Percentiles rank a stretch among this genome's conserved stretches.
phyloP scores from a whole-genome alignment of 2,329 filamentous ascomycete species.

The Talaromyces marneffei region DNA sequence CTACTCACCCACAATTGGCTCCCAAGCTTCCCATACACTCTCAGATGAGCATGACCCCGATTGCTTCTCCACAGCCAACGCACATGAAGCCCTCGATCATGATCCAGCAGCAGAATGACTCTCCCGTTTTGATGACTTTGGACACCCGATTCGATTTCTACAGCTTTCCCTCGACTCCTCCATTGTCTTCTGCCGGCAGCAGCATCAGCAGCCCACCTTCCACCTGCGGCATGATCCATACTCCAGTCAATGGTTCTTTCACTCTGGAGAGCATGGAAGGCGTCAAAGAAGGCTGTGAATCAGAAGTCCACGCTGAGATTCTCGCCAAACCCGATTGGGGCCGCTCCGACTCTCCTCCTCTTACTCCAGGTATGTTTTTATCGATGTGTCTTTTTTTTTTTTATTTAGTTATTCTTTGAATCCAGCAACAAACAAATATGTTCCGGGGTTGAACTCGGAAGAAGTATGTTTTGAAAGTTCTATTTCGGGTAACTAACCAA shows the following conservation, averaged over 20 bases:
- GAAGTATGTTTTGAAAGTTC: slow-evolving; percentile 9
- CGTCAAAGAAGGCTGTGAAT: slow-evolving; percentile 65
- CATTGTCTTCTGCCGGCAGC: slow-evolving; percentile 79
- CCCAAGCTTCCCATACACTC: slow-evolving; percentile 12
- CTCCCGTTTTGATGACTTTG: slow-evolving; percentile 54
- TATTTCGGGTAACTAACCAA: slow-evolving; percentile 20
- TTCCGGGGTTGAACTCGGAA: neutral
- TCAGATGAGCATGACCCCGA: slow-evolving; percentile 53
- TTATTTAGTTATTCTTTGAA: slow-evolving; percentile 6
- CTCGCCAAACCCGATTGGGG: slow-evolving; percentile 71
- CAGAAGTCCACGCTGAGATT: slow-evolving; percentile 64
- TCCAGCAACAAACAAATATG: neutral
- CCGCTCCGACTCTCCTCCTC: slow-evolving; percentile 70
- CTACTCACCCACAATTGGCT: slow-evolving; percentile 8
- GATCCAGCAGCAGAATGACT: slow-evolving; percentile 55
- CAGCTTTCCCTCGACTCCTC: slow-evolving; percentile 79
- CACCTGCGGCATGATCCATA: slow-evolving; percentile 68
- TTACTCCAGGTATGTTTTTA: slow-evolving; percentile 78
- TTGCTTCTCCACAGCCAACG: slow-evolving; percentile 67
- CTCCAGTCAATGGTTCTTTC: slow-evolving; percentile 76
- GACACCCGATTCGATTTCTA: slow-evolving; percentile 68
- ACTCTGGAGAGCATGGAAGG: slow-evolving; percentile 64
- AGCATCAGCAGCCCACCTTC: slow-evolving; percentile 77
- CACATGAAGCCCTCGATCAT: slow-evolving; percentile 70
- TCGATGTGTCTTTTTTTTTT: slow-evolving; percentile 2